Conservation (phyloP, 106 monocot genomes). For the Phalaenopsis aphrodite region DNA sequence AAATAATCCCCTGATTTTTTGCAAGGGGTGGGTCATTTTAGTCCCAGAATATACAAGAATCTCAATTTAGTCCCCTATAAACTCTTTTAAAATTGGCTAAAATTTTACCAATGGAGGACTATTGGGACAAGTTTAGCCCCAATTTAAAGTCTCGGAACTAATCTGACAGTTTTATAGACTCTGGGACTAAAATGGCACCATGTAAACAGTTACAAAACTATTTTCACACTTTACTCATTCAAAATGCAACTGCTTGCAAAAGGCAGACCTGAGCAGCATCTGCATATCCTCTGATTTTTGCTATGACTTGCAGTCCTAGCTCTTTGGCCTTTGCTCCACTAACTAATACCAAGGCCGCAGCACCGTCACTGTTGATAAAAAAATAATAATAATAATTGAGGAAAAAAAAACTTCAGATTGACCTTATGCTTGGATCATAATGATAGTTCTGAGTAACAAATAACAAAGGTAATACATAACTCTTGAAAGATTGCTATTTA, state of each 20-base stretch:
- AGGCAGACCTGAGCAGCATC: conserved; percentile 83
- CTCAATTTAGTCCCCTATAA: no score
- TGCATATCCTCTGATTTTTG: conserved; percentile 79
- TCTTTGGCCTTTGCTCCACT: conserved; percentile 84
- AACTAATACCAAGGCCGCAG: conserved; percentile 90
- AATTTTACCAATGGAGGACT: no score
- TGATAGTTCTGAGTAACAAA: not conserved
- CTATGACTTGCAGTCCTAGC: conserved; percentile 80
- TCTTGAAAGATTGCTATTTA: no score
- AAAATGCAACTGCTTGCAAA: not conserved
- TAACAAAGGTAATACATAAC: not conserved
- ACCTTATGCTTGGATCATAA: not conserved
- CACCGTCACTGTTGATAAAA: conserved; percentile 64
- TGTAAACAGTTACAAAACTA: not conserved
- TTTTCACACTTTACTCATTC: not conserved
- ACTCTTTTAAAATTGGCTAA: no score
- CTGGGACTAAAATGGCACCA: no score
- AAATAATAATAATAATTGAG: no score
- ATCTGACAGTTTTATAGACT: no score
- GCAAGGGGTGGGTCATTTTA: no score
- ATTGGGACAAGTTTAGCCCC: no score
- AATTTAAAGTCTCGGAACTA: no score
- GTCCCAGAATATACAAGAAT: no score
- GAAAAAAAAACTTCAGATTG: not conserved
- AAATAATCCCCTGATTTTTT: no score